Evolutionary conservation across 805 yeast species (phyloP), one percentile per base, ranked within the genome.

Genomic region (Wickerhamomyces queroliae): DNA sequence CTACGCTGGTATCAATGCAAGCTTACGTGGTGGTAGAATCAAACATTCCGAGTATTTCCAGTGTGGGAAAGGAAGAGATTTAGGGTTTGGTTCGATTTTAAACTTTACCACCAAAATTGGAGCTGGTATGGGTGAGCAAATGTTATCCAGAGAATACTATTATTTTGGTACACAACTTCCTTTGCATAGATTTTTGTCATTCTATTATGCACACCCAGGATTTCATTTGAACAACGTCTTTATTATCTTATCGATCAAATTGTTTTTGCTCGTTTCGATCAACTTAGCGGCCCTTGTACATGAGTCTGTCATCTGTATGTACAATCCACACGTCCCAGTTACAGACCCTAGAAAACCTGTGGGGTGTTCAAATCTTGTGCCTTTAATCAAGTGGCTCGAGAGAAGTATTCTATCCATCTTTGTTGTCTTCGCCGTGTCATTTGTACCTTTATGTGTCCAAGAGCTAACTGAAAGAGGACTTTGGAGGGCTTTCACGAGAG

Each of bases 61-160:
- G 54, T 85, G 95, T 64, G 95, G 95, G 43, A 85, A 85, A 58
- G 95, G 95, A 32, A 70, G 95, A 58, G 93, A 85, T 65, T 69
- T 85, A 54, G 93, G 95, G 4, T 84, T 85, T 61, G 85, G 87
- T 3, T 83, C 93, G 3, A 84, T 85, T 53, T 70, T 83, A 60
- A 84, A 83, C 58, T 85, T 85, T 62, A 83, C 86, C 6, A 81
- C 91, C 18, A 85, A 85, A 55, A 84, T 85, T 59, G 95, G 95
- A 35, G 87, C 93, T 39, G 95, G 93, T 43, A 85, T 85, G 95
- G 91, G 93, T 35, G 95, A 85, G 54, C 95, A 85, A 56, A 78
- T 83, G 76, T 68, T 85, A 41, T 83, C 91, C 4, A 70, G 95
- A 50, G 95, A 85, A 57, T 84, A 84, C 60, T 85, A 76, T 59